Percentiles rank a stretch among this genome's conserved stretches.
Evolutionary conservation across 192 early-diverging fungal species (phyloP).

Genomic region (Lunasporangiospora selenospora): DNA sequence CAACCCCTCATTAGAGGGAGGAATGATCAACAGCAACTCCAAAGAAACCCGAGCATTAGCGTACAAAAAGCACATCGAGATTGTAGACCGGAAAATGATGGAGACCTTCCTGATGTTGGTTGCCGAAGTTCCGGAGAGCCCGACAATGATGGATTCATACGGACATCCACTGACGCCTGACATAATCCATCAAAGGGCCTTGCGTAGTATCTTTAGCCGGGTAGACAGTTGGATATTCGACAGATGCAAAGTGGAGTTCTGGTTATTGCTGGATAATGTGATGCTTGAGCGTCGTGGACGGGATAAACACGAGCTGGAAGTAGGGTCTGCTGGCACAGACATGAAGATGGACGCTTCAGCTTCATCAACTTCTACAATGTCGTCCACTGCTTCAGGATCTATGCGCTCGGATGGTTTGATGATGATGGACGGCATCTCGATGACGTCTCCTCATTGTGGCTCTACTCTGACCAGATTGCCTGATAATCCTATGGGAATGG

Average conservation of each 20-base stretch:
- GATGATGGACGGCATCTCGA: constrained; percentile 41
- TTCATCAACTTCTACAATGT: neutral
- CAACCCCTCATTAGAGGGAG: too few relatives aligned
- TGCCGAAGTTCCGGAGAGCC: constrained; percentile 49
- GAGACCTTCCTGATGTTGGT: constrained; percentile 48
- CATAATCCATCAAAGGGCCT: constrained; percentile 49
- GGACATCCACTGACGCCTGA: constrained; percentile 38
- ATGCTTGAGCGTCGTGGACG: constrained; percentile 24
- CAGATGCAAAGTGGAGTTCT: constrained; percentile 57
- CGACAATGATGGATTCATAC: constrained; percentile 51
- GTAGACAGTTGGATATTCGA: constrained; percentile 63
- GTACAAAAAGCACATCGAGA: constrained; percentile 17
- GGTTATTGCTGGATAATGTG: constrained; percentile 53
- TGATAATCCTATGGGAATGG: too few relatives aligned
- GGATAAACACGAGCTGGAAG: neutral
- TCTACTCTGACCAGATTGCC: too few relatives aligned
- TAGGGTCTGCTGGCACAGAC: neutral
- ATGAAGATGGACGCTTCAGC: neutral
- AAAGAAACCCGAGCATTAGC: neutral
- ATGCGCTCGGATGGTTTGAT: constrained; percentile 11
- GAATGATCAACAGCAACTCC: neutral
- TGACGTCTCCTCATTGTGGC: neutral
- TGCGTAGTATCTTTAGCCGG: constrained; percentile 50
- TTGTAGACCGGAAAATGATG: constrained; percentile 49
- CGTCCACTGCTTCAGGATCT: neutral